Evolutionary conservation across 2,329 filamentous ascomycete genomes (phyloP).

Genomic region (Microascus cirrosus): DNA sequence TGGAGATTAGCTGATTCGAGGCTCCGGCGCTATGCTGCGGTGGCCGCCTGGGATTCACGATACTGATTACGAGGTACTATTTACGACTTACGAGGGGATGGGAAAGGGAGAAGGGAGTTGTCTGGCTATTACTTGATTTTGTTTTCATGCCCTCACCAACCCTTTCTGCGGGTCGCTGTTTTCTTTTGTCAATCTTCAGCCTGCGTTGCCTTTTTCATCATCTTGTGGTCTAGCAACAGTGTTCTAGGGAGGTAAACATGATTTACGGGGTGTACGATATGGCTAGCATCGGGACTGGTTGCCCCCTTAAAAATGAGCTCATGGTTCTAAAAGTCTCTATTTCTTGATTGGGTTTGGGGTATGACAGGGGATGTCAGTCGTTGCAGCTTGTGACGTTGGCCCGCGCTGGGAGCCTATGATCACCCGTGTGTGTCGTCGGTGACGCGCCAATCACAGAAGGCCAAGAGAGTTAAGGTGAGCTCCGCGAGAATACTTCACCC

Average conservation of each 20-base stretch:
- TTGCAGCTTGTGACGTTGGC: too few relatives aligned
- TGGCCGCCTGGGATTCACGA: background rate
- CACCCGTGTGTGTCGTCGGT: too few relatives aligned
- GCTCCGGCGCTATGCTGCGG: background rate
- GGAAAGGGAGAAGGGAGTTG: background rate
- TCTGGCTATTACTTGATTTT: background rate
- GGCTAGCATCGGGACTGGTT: too few relatives aligned
- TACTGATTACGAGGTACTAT: background rate
- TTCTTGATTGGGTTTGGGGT: too few relatives aligned
- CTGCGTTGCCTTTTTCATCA: background rate
- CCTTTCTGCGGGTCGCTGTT: background rate
- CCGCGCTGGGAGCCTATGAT: too few relatives aligned
- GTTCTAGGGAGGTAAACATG: background rate
- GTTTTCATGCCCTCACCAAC: background rate
- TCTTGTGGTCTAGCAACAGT: background rate
- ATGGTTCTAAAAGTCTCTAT: too few relatives aligned
- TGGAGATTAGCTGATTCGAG: constrained; percentile 38
- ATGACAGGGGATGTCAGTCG: too few relatives aligned
- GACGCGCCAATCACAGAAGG: too few relatives aligned
- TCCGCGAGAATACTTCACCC: too few relatives aligned
- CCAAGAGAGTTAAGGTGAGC: too few relatives aligned
- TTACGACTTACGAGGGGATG: background rate
- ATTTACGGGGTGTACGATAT: too few relatives aligned
- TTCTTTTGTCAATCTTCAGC: background rate
- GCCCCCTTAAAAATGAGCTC: too few relatives aligned